Evolutionary conservation across 495 filamentous ascomycete genomes (phyloP), one percentile per base, ranked within the genome.

Genomic region (Letharia columbiana): DNA sequence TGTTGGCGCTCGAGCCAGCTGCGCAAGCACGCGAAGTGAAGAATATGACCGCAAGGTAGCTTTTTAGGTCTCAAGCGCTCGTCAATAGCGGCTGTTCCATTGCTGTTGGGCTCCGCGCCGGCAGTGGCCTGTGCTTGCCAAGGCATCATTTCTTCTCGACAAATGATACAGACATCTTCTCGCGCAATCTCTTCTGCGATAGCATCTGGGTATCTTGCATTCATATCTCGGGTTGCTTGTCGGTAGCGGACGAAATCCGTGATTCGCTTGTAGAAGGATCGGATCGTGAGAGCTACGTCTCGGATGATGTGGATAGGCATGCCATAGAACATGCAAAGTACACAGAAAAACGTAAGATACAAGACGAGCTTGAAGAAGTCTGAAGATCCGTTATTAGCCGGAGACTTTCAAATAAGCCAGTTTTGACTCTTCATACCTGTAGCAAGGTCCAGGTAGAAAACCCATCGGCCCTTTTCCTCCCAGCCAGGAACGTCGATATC

Each of bases 1-100:
- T 98, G 95, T 74, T 98, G 94, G 63, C 94, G 86, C 77, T 98
- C 94, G n/a, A 98, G 79, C 94, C 94, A 98, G 74, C 93, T 95
- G 72, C 91, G 87, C 56, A 98, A 84, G 72, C 94, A 98, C 28
- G 91, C 86, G 68, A 96, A 91, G 75, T 98, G 94, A 42, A 98
- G 77, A 58, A 97, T 92, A 74, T 98, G 94, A 4, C 93, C 92
- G 73, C 94, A 98, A 0, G 94, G 94, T 13, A 98, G 84, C 76
- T 95, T 96, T 77, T 98, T 98, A 15, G 95, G 89, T 54, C 95
- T 86, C 40, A 87, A 86, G 47, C 94, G 84, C 71, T 98, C 91
- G 66, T 94, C 87, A 39, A 83, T 77, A 63, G 75, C 79, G 33
- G 74, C 73, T 39, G 71, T 68, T 64, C 76, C 72, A 65, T 73